Conservation (phyloP, 129 eudicot genomes). For the Ambrosia trifida region DNA sequence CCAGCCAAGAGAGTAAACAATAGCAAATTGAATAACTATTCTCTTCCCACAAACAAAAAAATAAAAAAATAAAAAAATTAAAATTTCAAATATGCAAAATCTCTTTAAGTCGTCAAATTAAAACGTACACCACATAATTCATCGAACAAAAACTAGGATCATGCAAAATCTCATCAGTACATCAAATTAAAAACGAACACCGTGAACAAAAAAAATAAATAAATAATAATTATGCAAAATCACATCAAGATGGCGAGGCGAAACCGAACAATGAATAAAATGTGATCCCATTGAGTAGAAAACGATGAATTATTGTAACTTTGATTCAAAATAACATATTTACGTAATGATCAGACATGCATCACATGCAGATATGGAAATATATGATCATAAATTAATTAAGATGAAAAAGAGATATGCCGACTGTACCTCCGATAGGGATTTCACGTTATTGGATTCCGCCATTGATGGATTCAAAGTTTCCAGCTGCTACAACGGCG, state of each 20-base stretch:
- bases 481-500: background rate
- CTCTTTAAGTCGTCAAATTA: background rate
- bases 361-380: background rate
- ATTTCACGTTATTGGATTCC: slow-evolving; percentile 15
- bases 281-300: background rate
- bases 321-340: background rate
- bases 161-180: too few relatives aligned
- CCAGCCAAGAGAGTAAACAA: too few relatives aligned
- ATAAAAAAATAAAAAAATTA: too few relatives aligned
- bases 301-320: background rate
- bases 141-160: too few relatives aligned
- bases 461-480: slow-evolving; percentile 22
- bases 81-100: background rate
- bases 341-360: background rate
- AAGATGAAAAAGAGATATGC: too few relatives aligned
- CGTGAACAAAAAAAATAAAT: background rate
- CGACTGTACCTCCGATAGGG: slow-evolving; percentile 30
- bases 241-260: background rate
- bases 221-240: background rate
- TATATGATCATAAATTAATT: background rate
- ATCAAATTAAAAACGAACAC: background rate
- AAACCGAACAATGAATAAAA: background rate
- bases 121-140: background rate
- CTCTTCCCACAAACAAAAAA: background rate
- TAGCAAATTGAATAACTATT: too few relatives aligned